Evolutionary conservation across 768 basidiomycete species (phyloP).

Genomic region (Calvatia gigantea): DNA sequence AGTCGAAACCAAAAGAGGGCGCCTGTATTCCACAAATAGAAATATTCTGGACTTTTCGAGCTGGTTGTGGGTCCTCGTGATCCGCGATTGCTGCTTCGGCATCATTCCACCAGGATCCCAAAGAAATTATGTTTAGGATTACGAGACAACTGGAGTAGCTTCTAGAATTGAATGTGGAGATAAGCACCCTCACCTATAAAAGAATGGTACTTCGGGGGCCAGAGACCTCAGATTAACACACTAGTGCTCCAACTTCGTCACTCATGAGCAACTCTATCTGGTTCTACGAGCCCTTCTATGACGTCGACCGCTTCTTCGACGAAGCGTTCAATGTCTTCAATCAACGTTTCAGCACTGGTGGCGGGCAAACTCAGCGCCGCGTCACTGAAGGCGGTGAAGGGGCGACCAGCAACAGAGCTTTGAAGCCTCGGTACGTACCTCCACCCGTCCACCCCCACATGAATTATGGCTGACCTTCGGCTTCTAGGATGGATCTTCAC

Average conservation of each 20-base stretch:
- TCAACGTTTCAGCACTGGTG: conserved; percentile 9
- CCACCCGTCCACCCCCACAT: background rate
- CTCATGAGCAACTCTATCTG: conserved; percentile 21
- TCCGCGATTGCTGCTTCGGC: background rate
- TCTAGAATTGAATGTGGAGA: background rate
- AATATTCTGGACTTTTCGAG: background rate
- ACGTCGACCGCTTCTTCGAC: conserved; percentile 43
- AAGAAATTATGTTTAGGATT: background rate
- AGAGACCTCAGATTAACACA: background rate
- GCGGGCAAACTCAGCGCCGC: conserved; percentile 15
- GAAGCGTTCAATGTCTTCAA: conserved; percentile 27
- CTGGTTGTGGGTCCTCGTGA: background rate
- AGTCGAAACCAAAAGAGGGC: background rate
- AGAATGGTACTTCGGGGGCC: background rate
- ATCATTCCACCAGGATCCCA: too few species aligned
- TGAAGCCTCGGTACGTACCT: conserved; percentile 20
- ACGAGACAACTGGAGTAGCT: background rate
- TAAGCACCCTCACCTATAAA: background rate
- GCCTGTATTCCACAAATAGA: background rate
- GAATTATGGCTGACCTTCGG: background rate
- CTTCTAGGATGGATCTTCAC: conserved; percentile 44
- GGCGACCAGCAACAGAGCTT: conserved; percentile 10
- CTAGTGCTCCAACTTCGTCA: background rate
- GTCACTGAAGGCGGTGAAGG: conserved; percentile 6
- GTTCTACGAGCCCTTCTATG: conserved; percentile 39